Conservation (phyloP, 2,329 filamentous ascomycete species). For the Teratosphaeriaceae sp. region DNA sequence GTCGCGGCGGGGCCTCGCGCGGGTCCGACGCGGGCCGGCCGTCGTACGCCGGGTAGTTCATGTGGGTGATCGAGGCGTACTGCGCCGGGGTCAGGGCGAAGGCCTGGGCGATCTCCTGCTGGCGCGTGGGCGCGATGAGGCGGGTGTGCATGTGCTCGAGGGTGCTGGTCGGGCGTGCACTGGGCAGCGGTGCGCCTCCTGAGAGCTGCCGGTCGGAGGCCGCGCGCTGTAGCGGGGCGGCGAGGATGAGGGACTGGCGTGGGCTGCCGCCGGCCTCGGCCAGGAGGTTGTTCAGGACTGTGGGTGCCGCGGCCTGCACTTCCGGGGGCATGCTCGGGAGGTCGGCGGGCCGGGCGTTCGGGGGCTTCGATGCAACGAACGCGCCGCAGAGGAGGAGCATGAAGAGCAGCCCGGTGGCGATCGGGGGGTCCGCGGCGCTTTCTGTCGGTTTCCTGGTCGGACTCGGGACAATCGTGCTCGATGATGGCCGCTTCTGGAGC, state of each 20-base stretch:
- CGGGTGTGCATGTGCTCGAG: slow-evolving; percentile 39
- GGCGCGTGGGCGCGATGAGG: slow-evolving; percentile 58
- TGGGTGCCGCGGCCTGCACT: slow-evolving; percentile 69
- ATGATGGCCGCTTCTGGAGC: slow-evolving; percentile 20
- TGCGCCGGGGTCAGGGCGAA: slow-evolving; percentile 81
- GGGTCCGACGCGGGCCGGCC: slow-evolving; percentile 10
- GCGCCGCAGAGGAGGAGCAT: slow-evolving; percentile 97
- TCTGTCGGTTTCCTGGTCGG: slow-evolving; percentile 35
- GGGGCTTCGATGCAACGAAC: slow-evolving; percentile 83
- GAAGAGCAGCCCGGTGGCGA: slow-evolving; percentile 76
- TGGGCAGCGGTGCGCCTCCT: slow-evolving; percentile 7
- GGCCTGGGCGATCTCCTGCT: slow-evolving; percentile 81
- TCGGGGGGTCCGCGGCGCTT: slow-evolving; percentile 43
- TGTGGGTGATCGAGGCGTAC: slow-evolving; percentile 72
- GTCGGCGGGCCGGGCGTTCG: slow-evolving; percentile 59
- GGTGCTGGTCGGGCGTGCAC: slow-evolving; percentile 13
- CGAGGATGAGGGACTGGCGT: slow-evolving; percentile 4
- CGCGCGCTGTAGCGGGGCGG: slow-evolving; percentile 5
- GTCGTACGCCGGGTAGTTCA: slow-evolving; percentile 60
- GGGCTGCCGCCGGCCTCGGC: slow-evolving; percentile 13
- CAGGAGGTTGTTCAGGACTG: slow-evolving; percentile 66
- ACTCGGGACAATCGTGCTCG: slow-evolving; percentile 12
- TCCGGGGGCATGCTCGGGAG: slow-evolving; percentile 76
- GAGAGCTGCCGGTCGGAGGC: slow-evolving; percentile 22
- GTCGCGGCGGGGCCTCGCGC: slow-evolving; percentile 24